A percentile compares a stretch with the other conserved stretches of the same genome.
These are phyloP conservation scores for Arbutus unedo DNA, from an alignment of 148 eudicot species.

Conservation along the genomic window DNA sequence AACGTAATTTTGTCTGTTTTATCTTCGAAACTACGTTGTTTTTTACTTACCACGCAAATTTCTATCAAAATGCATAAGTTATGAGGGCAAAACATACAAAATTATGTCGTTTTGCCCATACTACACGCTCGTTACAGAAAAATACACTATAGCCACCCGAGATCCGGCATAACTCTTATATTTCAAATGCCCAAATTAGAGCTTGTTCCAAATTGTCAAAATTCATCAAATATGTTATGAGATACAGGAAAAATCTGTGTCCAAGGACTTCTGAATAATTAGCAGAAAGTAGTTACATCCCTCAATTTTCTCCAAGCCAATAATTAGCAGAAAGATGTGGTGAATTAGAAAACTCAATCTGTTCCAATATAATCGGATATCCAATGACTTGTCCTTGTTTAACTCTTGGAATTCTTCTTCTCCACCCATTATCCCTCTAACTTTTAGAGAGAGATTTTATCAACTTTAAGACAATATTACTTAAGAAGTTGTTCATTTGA, in stretches of 20 bases:
- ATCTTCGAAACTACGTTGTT: no score
- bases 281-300: background rate
- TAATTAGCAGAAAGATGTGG: background rate
- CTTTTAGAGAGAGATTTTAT: background rate
- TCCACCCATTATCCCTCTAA: background rate
- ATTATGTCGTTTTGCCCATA: no score
- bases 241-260: background rate
- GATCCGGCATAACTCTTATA: background rate
- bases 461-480: background rate
- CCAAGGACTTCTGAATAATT: background rate
- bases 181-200: background rate
- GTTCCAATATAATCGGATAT: conserved; percentile 6
- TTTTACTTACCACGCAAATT: no score
- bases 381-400: background rate
- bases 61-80: no score
- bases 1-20: no score
- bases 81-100: no score
- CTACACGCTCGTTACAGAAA: no score
- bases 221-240: background rate
- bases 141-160: no score
- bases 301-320: background rate
- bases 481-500: background rate
- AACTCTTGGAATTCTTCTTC: background rate
- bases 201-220: background rate
- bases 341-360: background rate